Percentiles rank a stretch among this genome's conserved stretches.
Evolutionary conservation across 768 basidiomycete species (phyloP).

Genomic region (Auriscalpium orientale): DNA sequence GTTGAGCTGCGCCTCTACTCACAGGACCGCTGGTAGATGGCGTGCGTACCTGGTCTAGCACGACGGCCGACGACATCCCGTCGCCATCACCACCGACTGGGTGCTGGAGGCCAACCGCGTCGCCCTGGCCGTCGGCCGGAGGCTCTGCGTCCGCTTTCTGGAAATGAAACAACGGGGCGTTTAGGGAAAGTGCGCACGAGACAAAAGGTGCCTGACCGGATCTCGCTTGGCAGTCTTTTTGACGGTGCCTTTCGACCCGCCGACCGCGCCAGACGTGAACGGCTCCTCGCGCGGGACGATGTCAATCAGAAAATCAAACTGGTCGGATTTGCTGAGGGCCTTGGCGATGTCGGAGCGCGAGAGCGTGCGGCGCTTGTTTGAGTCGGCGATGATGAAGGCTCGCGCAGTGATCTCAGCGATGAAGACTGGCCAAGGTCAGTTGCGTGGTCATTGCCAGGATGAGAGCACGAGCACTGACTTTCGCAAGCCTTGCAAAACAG

Average conservation of each 20-base stretch:
- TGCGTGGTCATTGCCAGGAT: neutral
- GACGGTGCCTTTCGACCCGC: constrained; percentile 4
- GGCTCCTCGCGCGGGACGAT: constrained; percentile 84
- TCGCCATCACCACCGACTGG: neutral
- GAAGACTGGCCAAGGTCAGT: constrained; percentile 57
- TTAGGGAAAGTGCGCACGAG: neutral
- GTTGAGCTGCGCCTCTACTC: neutral
- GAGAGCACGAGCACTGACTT: constrained; percentile 49
- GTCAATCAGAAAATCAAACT: constrained; percentile 97
- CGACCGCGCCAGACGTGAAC: constrained; percentile 14
- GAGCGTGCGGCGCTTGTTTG: constrained; percentile 92
- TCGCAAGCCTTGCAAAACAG: constrained; percentile 98
- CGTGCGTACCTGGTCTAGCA: neutral
- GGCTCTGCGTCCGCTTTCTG: neutral
- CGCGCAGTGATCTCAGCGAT: constrained; percentile 95
- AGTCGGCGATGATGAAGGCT: constrained; percentile 92
- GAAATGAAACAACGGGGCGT: neutral
- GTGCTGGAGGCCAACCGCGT: neutral
- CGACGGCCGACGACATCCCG: neutral
- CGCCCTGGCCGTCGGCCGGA: neutral
- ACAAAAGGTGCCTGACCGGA: neutral
- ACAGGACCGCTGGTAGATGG: neutral
- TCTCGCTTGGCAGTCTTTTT: constrained; percentile 2
- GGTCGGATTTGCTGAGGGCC: constrained; percentile 86
- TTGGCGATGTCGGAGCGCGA: constrained; percentile 91